Evolutionary conservation across 768 basidiomycete species (phyloP), one percentile per base, ranked within the genome.

Genomic region (Boletus fagicola): DNA sequence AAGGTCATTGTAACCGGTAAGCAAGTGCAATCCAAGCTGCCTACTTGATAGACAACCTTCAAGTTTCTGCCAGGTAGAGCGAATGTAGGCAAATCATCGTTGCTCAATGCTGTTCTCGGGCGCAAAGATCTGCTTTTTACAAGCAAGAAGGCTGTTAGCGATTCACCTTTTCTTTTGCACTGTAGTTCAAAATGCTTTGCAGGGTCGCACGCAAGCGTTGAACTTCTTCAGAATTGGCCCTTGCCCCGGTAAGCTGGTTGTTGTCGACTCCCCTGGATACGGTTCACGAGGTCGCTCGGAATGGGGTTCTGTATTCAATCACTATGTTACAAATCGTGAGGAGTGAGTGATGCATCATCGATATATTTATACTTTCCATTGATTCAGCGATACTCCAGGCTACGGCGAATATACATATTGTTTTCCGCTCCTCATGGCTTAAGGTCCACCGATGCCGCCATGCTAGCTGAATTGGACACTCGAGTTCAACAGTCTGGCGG

Each of bases 251-350:
- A 78, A 82, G 39, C 75, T 89, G 35, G 67, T 90, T 22, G 72
- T 92, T 4, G 90, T 93, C 11, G 91, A 93, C 64, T 80, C 90
- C 13, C 91, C 91, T 3, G 90, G 91, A 16, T 93, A 92, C 67
- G 91, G 91, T 48, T 73, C 78, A 10, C 78, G 88, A 53, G 90
- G 91, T 13, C 79, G 87, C 43, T 77, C 79, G 35, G 87, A 90
- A 71, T 92, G 90, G 90, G 90, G 91, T 1, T 68, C 74, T 28
- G 62, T 89, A 4, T 90, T 92, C 68, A 77, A 87, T 52, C 71
- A 80, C 42, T 92, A 91, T 64, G 59, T 90, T 15, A 66, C 77
- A 52, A 81, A 74, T 39, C 83, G 90, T 18, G 71, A 80, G 64
- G 76, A 85, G 89, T 91, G 62, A 57, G 85, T 75, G 28, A 15